These are phyloP conservation scores for Saturnispora dispora DNA, from an alignment of 805 yeast species.

Conservation along the genomic window DNA sequence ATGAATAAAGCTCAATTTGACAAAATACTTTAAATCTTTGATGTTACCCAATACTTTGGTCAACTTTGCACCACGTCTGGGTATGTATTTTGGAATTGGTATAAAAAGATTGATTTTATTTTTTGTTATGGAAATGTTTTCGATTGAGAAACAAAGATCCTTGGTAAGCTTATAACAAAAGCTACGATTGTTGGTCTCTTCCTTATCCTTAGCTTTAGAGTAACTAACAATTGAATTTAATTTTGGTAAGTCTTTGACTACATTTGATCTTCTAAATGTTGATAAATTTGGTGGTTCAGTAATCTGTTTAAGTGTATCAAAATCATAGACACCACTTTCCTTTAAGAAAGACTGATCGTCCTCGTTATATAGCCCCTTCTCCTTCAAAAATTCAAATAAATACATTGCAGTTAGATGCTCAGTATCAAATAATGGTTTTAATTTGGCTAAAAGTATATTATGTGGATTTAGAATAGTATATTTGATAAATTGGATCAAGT, in stretches of 20 bases:
- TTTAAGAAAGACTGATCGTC: not conserved
- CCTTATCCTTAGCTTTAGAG: not conserved
- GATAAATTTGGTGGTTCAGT: not conserved
- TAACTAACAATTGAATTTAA: not conserved
- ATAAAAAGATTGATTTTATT: constrained; percentile 18
- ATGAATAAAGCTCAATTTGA: constrained; percentile 13
- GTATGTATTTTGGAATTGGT: constrained; percentile 20
- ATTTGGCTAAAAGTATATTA: constrained; percentile 13
- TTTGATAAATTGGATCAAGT: constrained; percentile 22
- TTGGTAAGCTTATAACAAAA: constrained; percentile 15
- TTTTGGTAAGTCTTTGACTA: not conserved
- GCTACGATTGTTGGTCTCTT: not conserved
- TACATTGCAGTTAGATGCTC: constrained; percentile 6
- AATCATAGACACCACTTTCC: not conserved
- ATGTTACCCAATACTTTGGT: constrained; percentile 3
- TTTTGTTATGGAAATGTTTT: constrained; percentile 12
- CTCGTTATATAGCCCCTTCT: not conserved
- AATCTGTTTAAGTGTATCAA: not conserved
- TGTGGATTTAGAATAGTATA: constrained; percentile 28
- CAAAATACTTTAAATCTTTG: constrained; percentile 10
- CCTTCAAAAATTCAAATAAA: constrained; percentile 14
- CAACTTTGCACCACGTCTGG: constrained; percentile 11
- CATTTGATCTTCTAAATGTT: not conserved
- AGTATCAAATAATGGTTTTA: constrained; percentile 10
- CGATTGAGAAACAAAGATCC: constrained; percentile 19